Percentiles rank a stretch among this genome's conserved stretches.
Conservation (phyloP, 768 basidiomycete genomes). For the Mycena pura region DNA sequence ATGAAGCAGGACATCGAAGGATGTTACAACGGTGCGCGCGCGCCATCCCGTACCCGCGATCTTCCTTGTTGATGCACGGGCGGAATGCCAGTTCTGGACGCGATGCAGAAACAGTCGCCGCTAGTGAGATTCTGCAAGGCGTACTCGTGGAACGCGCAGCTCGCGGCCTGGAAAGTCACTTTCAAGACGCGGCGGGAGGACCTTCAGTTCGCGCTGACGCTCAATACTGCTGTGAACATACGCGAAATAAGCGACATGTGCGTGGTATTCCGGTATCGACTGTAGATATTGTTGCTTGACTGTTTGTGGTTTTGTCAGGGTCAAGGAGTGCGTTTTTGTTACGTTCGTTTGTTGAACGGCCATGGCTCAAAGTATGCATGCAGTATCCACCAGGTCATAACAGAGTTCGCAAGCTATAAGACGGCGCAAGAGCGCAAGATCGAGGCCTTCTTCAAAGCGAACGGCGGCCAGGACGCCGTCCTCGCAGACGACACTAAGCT, state of each 20-base stretch:
- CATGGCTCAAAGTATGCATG: background rate
- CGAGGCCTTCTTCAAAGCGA: background rate
- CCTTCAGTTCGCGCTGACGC: background rate
- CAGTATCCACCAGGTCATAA: background rate
- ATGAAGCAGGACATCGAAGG: conserved; percentile 8
- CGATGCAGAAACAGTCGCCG: background rate
- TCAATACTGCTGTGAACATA: background rate
- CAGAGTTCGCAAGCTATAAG: conserved; percentile 1
- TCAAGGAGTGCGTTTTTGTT: background rate
- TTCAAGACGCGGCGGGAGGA: background rate
- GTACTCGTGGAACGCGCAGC: background rate
- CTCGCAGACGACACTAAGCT: background rate
- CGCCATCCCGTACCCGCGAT: too few species aligned
- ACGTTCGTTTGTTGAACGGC: background rate
- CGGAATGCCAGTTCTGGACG: background rate
- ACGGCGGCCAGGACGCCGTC: background rate
- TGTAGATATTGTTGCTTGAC: background rate
- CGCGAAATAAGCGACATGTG: background rate
- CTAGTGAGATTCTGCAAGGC: conserved; percentile 5
- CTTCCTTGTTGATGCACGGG: background rate
- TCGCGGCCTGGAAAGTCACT: background rate
- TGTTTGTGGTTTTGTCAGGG: background rate
- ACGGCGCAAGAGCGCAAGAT: conserved; percentile 4
- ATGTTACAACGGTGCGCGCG: conserved; percentile 6
- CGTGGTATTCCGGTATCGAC: background rate